These are phyloP conservation scores for Globisporangium ultimum DNA, from an alignment of 352 stramenopile species.

Conservation along the genomic window DNA sequence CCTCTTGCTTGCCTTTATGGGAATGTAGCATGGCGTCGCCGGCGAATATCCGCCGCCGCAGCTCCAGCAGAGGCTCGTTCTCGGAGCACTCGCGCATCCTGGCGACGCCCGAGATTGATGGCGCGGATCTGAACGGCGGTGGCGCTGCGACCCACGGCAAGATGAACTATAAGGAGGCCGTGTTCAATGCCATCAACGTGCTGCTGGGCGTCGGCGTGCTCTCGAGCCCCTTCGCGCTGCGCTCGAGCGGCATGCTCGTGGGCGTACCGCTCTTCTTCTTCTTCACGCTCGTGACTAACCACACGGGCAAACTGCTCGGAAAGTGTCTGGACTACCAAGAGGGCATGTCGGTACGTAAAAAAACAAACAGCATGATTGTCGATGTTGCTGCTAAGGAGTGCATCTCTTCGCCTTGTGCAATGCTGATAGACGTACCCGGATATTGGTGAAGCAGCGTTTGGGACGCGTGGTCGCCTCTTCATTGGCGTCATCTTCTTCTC, in stretches of 20 bases:
- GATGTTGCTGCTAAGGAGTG: neutral
- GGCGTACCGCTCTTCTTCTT: constrained; percentile 76
- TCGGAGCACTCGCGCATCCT: constrained; percentile 39
- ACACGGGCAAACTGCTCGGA: constrained; percentile 82
- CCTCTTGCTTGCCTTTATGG: too few species aligned
- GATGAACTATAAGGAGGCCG: constrained; percentile 68
- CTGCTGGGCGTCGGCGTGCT: constrained; percentile 82
- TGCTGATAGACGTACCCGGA: constrained; percentile 61
- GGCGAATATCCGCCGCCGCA: constrained; percentile 26
- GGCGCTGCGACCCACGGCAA: constrained; percentile 30
- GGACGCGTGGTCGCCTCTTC: constrained; percentile 57
- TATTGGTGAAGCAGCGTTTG: constrained; percentile 80
- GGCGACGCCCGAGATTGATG: constrained; percentile 5
- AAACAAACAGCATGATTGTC: neutral
- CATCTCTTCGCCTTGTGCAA: neutral
- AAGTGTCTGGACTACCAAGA: constrained; percentile 79
- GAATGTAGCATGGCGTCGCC: constrained; percentile 52
- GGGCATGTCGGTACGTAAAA: constrained; percentile 51
- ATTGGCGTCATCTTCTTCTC: constrained; percentile 81
- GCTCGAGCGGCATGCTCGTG: constrained; percentile 70
- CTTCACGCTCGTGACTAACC: constrained; percentile 82
- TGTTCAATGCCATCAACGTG: constrained; percentile 87
- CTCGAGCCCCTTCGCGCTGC: constrained; percentile 80
- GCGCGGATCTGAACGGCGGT: constrained; percentile 7
- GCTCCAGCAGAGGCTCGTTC: constrained; percentile 29